Evolutionary conservation across 73 alveolate species (phyloP).

Genomic region (Tetrahymena borealis): DNA sequence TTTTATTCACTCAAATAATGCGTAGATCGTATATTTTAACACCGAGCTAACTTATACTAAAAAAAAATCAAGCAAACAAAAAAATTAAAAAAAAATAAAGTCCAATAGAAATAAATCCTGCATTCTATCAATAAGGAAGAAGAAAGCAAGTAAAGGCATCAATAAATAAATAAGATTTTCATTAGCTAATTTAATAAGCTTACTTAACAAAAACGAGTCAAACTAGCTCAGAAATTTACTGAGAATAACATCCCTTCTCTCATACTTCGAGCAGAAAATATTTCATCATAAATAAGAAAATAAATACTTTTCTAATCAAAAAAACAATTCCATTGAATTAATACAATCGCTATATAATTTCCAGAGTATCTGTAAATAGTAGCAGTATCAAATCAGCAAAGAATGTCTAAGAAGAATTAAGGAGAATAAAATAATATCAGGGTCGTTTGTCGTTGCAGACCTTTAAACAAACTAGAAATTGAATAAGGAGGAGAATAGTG

Average conservation of each 20-base stretch:
- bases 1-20: neutral
- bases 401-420: neutral
- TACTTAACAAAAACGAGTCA: neutral
- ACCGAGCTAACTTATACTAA: neutral
- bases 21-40: neutral
- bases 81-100: neutral
- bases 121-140: neutral
- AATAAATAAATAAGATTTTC: neutral
- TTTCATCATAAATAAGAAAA: neutral
- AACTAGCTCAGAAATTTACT: neutral
- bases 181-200: neutral
- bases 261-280: neutral
- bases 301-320: no score
- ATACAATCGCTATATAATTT: no score
- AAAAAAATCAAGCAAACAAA: neutral
- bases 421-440: conserved; percentile 16
- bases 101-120: neutral
- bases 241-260: neutral
- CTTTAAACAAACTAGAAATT: conserved; percentile 46
- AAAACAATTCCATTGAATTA: no score
- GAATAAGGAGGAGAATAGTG: conserved; percentile 44
- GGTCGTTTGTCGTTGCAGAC: conserved; percentile 53
- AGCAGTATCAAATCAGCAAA: no score
- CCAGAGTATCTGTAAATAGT: no score
- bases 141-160: neutral